Evolutionary conservation across 2,329 filamentous ascomycete species (phyloP).

Genomic region (Ceratocystis ficicola): DNA sequence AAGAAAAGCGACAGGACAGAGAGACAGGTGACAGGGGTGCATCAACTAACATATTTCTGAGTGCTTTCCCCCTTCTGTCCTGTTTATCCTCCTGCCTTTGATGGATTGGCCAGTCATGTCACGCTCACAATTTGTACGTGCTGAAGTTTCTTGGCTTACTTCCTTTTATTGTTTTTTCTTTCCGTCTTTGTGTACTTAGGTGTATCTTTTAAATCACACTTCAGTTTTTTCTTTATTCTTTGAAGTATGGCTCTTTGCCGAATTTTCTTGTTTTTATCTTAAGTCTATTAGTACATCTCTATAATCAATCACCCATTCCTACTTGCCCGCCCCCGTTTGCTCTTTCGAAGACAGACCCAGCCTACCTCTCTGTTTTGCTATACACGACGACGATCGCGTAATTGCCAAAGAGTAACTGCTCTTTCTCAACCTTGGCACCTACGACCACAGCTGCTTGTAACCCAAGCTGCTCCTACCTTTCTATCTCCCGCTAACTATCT

Average conservation of each 20-base stretch:
- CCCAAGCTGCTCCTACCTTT: neutral
- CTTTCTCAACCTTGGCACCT: neutral
- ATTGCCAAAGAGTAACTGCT: neutral
- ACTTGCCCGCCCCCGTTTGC: neutral
- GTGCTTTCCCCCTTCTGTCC: conserved; percentile 7
- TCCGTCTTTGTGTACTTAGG: neutral
- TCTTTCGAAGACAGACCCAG: neutral
- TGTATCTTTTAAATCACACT: neutral
- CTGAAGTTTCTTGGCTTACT: neutral
- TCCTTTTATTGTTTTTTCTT: conserved; percentile 8
- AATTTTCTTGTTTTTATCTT: neutral
- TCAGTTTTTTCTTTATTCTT: neutral
- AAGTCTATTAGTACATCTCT: neutral
- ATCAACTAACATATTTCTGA: conserved; percentile 1
- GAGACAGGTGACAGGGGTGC: neutral
- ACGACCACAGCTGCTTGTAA: neutral
- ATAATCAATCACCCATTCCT: conserved; percentile 8
- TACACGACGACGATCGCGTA: neutral
- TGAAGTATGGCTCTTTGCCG: neutral
- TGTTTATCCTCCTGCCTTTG: conserved; percentile 3
- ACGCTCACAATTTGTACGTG: neutral
- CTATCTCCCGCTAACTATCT: neutral
- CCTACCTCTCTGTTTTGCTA: neutral
- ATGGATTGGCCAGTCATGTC: conserved; percentile 5
- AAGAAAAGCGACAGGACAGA: conserved; percentile 1